Evolutionary conservation across 2,329 filamentous ascomycete genomes (phyloP).

Genomic region (Aspergillus melleus): DNA sequence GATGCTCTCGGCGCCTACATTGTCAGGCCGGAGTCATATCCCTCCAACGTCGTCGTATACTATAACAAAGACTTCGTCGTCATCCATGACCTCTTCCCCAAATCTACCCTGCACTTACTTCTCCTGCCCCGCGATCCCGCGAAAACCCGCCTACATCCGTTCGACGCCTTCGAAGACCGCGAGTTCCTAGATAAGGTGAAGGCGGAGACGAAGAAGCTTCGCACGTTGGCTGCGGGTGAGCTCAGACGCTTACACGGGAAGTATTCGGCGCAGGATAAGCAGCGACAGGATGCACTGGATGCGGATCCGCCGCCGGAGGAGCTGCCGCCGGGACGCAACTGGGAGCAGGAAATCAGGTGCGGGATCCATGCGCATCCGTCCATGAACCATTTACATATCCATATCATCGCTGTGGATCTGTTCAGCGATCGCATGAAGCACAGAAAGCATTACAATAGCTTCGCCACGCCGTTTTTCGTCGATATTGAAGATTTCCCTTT

Average conservation of each 20-base stretch:
- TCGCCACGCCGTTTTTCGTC: constrained; percentile 82
- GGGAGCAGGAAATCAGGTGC: constrained; percentile 69
- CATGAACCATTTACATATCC: constrained; percentile 90
- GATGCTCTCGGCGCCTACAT: constrained; percentile 69
- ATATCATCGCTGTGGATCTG: constrained; percentile 81
- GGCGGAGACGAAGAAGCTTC: constrained; percentile 62
- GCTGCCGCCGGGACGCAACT: constrained; percentile 74
- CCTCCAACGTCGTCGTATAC: constrained; percentile 62
- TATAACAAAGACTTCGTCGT: constrained; percentile 69
- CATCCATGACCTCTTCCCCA: constrained; percentile 83
- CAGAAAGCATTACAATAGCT: constrained; percentile 89
- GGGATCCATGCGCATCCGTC: constrained; percentile 86
- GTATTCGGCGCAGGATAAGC: constrained; percentile 62
- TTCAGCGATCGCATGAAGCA: constrained; percentile 71
- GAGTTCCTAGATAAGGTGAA: constrained; percentile 67
- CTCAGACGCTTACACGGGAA: constrained; percentile 68
- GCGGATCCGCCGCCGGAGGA: constrained; percentile 49
- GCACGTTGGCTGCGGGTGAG: constrained; percentile 69
- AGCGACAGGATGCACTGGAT: constrained; percentile 65
- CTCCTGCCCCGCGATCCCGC: constrained; percentile 73
- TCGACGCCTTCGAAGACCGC: constrained; percentile 71
- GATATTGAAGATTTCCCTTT: constrained; percentile 78
- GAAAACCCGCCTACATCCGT: constrained; percentile 68
- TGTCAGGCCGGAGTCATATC: constrained; percentile 60
- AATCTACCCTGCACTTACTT: constrained; percentile 79